phyloP scores from a whole-genome alignment of 192 early-diverging fungal species.

The Blastocladiella britannica region DNA sequence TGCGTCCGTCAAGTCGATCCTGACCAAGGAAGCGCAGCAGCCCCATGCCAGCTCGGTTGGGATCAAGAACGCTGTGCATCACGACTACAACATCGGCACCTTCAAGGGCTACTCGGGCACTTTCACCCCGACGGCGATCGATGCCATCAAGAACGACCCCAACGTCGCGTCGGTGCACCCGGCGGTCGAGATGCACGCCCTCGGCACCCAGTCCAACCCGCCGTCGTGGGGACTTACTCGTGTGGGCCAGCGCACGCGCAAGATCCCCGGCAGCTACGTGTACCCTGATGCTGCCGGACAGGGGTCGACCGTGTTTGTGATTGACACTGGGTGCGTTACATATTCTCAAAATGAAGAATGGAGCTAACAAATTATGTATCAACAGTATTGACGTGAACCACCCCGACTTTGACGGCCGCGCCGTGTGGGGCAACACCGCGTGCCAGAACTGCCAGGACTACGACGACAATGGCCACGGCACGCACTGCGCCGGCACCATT shows the following conservation, averaged over 20 bases:
- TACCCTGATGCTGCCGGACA: background rate
- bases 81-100: background rate
- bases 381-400: slow-evolving; percentile 23
- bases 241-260: background rate
- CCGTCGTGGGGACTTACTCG: background rate
- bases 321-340: background rate
- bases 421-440: slow-evolving; percentile 23
- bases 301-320: background rate
- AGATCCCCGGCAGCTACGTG: background rate
- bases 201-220: background rate
- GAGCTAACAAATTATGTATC: background rate
- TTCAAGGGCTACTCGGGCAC: background rate
- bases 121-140: background rate
- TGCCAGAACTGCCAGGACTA: background rate
- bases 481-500: slow-evolving; percentile 51
- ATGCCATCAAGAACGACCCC: background rate
- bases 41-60: background rate
- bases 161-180: background rate
- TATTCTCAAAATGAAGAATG: background rate
- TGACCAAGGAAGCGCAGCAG: background rate
- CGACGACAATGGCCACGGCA: slow-evolving; percentile 14
- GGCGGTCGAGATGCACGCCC: background rate
- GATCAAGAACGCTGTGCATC: background rate
- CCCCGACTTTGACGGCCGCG: slow-evolving; percentile 53
- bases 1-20: background rate